Evolutionary conservation across 225 moss, liverwort and hornwort species (phyloP).

Genomic region (Polytrichum commune): DNA sequence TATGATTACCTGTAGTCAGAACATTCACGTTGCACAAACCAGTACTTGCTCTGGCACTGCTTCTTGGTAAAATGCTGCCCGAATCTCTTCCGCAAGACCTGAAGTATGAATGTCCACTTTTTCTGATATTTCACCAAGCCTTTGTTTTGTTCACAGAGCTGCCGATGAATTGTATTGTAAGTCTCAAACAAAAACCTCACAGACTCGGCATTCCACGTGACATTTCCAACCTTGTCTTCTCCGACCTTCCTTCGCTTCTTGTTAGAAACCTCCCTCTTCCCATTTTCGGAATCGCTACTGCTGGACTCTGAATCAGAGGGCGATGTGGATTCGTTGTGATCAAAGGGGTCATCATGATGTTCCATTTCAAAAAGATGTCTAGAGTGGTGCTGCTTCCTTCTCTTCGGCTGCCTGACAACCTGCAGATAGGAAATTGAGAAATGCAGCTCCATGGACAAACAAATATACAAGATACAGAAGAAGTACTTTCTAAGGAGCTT

Average conservation of each 20-base stretch:
- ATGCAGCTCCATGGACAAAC: too few species aligned
- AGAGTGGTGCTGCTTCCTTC: constrained; percentile 24
- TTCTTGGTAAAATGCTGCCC: constrained; percentile 22
- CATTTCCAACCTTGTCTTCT: constrained; percentile 8
- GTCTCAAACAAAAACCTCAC: constrained; percentile 12
- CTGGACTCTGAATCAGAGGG: constrained; percentile 29
- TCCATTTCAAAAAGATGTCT: constrained; percentile 12
- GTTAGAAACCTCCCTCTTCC: constrained; percentile 16
- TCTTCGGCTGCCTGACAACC: constrained; percentile 16
- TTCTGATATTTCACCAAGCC: constrained; percentile 20
- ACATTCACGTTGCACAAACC: constrained; percentile 20
- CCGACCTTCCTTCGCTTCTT: constrained; percentile 30
- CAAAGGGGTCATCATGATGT: constrained; percentile 9
- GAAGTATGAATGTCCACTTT: constrained; percentile 19
- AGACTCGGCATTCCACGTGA: constrained; percentile 12
- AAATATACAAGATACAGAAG: too few species aligned
- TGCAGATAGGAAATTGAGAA: constrained; percentile 7
- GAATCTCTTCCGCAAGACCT: constrained; percentile 19
- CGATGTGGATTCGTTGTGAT: constrained; percentile 14
- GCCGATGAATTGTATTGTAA: constrained; percentile 10
- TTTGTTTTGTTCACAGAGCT: constrained; percentile 14
- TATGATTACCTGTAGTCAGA: constrained; percentile 17
- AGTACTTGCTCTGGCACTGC: constrained; percentile 25
- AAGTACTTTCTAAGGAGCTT: too few species aligned
- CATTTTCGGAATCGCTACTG: constrained; percentile 20